Percentiles rank a stretch among this genome's conserved stretches.
phyloP scores from a whole-genome alignment of 192 early-diverging fungal genomes.

The Globomyces pollinis-pini region DNA sequence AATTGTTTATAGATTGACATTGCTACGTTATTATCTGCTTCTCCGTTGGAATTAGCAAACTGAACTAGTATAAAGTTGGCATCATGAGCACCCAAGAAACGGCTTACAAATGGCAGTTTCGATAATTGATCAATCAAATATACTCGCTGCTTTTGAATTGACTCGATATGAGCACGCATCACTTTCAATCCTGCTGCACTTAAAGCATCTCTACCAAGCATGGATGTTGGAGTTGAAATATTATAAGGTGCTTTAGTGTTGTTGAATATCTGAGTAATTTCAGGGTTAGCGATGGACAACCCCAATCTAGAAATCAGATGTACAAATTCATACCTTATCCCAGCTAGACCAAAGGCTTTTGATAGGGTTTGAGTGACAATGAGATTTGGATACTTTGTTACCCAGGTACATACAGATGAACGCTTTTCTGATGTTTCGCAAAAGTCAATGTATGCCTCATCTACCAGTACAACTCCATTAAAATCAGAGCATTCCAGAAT shows the following conservation, averaged over 20 bases:
- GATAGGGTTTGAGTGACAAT: slow-evolving; percentile 96
- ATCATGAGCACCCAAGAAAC: slow-evolving; percentile 79
- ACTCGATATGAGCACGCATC: slow-evolving; percentile 57
- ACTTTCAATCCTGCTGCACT: slow-evolving; percentile 52
- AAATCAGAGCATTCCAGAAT: slow-evolving; percentile 57
- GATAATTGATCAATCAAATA: slow-evolving; percentile 56
- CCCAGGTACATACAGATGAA: slow-evolving; percentile 70
- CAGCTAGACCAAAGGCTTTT: slow-evolving; percentile 98
- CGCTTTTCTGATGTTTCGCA: slow-evolving; percentile 41
- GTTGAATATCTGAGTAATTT: slow-evolving; percentile 85
- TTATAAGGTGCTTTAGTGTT: slow-evolving; percentile 99
- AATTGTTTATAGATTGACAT: slow-evolving; percentile 68
- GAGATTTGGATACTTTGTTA: slow-evolving; percentile 79
- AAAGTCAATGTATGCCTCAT: slow-evolving; percentile 99
- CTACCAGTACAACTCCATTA: slow-evolving; percentile 87
- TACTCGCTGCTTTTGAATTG: slow-evolving; percentile 60
- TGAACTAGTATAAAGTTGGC: slow-evolving; percentile 93
- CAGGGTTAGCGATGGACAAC: slow-evolving; percentile 68
- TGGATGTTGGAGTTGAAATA: slow-evolving; percentile 79
- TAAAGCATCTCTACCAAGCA: slow-evolving; percentile 72
- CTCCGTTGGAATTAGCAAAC: slow-evolving; percentile 57
- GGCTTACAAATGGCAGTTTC: slow-evolving; percentile 57
- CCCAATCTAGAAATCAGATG: slow-evolving; percentile 74
- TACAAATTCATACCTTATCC: slow-evolving; percentile 61
- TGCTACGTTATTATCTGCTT: slow-evolving; percentile 66